These are phyloP conservation scores for Aciculoconidium aculeatum DNA, from an alignment of 805 yeast species.

Conservation along the genomic window DNA sequence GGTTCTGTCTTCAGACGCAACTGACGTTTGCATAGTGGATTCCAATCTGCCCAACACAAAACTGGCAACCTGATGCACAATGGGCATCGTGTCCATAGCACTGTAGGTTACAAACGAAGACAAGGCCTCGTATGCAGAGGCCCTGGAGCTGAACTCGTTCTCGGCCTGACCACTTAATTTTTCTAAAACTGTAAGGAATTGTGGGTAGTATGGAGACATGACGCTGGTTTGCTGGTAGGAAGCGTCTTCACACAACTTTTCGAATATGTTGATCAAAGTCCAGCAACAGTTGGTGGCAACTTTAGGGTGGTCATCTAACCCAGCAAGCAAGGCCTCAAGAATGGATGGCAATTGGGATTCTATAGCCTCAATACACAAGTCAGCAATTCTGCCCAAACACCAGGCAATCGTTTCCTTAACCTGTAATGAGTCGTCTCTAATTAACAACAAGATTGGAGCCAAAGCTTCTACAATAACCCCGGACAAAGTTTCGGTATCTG, in stretches of 20 bases:
- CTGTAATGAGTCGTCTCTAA: slow-evolving; percentile 69
- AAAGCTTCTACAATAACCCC: slow-evolving; percentile 75
- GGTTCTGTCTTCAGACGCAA: slow-evolving; percentile 64
- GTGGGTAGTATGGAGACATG: slow-evolving; percentile 68
- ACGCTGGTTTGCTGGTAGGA: slow-evolving; percentile 47
- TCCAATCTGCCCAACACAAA: slow-evolving; percentile 71
- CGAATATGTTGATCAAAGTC: slow-evolving; percentile 89
- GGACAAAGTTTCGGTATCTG: slow-evolving; percentile 66
- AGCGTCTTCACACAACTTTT: slow-evolving; percentile 62
- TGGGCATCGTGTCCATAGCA: slow-evolving; percentile 61
- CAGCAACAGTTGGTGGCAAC: slow-evolving; percentile 97
- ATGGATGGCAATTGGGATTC: slow-evolving; percentile 65
- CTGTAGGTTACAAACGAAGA: slow-evolving; percentile 75
- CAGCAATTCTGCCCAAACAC: slow-evolving; percentile 97
- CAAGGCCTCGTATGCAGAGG: slow-evolving; percentile 95
- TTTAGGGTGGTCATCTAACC: slow-evolving; percentile 88
- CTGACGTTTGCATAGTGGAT: slow-evolving; percentile 54
- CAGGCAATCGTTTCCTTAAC: slow-evolving; percentile 97
- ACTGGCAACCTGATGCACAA: slow-evolving; percentile 67
- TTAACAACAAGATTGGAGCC: slow-evolving; percentile 67
- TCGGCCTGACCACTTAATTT: slow-evolving; percentile 66
- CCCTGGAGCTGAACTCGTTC: slow-evolving; percentile 82
- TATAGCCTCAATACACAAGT: slow-evolving; percentile 72
- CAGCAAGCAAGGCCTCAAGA: slow-evolving; percentile 65
- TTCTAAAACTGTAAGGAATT: slow-evolving; percentile 64